These are phyloP conservation scores for Trichoderma virens DNA, from an alignment of 495 filamentous ascomycete genomes.

Conservation along the genomic window DNA sequence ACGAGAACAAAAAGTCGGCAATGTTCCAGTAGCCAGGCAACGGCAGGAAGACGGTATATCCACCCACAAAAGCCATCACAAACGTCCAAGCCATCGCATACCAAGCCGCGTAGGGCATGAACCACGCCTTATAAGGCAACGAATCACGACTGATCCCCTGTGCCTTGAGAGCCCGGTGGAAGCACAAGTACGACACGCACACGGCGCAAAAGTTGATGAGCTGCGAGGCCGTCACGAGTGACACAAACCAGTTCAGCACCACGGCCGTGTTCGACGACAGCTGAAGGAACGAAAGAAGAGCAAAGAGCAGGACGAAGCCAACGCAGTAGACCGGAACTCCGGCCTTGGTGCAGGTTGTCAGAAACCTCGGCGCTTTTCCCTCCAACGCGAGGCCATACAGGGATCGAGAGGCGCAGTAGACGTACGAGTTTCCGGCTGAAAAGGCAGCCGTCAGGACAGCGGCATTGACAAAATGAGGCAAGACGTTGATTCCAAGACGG, in stretches of 20 bases:
- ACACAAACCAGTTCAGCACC: slow-evolving; percentile 72
- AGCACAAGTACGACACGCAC: slow-evolving; percentile 64
- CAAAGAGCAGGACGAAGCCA: slow-evolving; percentile 50
- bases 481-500: slow-evolving; percentile 54
- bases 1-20: slow-evolving; percentile 70
- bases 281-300: slow-evolving; percentile 65
- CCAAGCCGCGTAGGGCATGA: slow-evolving; percentile 66
- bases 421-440: slow-evolving; percentile 78
- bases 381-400: slow-evolving; percentile 68
- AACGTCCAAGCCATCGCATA: slow-evolving; percentile 53
- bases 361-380: slow-evolving; percentile 55
- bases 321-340: slow-evolving; percentile 61
- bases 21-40: slow-evolving; percentile 50
- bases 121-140: slow-evolving; percentile 57
- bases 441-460: slow-evolving; percentile 68
- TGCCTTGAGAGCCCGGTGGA: slow-evolving; percentile 56
- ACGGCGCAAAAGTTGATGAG: slow-evolving; percentile 71
- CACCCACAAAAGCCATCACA: slow-evolving; percentile 66
- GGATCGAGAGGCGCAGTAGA: slow-evolving; percentile 71
- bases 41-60: slow-evolving; percentile 68
- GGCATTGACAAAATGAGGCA: slow-evolving; percentile 77
- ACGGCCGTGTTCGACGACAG: slow-evolving; percentile 58
- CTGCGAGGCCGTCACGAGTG: slow-evolving; percentile 61
- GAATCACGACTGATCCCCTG: slow-evolving; percentile 57
- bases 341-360: slow-evolving; percentile 51